Evolutionary conservation across 139 green algal species (phyloP), one percentile per base, ranked within the genome.

Genomic region (Eudorina sp.): DNA sequence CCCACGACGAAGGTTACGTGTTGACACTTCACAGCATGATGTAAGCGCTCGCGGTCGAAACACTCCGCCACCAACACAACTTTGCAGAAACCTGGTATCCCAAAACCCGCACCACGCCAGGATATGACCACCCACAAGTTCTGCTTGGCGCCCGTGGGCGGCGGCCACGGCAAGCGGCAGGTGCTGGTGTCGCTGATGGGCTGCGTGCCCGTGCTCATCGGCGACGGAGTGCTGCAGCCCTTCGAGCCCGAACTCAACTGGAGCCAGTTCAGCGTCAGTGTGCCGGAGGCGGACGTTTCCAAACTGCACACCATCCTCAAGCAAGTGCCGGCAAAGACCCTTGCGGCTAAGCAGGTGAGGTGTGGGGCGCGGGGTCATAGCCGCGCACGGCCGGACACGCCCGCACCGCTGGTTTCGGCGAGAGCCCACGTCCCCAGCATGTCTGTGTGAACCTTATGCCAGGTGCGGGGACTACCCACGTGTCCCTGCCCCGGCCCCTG

Each of bases 91-190:
- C n/a, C n/a, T n/a, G n/a, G n/a, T n/a, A n/a, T n/a, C n/a, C n/a
- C n/a, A n/a, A n/a, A n/a, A n/a, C n/a, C n/a, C n/a, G n/a, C n/a
- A n/a, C 3, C 36, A 13, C 27, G 3, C 58, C 45, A 81, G 48
- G 83, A 88, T 25, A 88, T 88, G 19, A 53, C 45, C 8, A 74
- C 48, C 11, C 76, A 83, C 74, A 87, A 81, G 46, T 92, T 90
- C 80, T 92, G 90, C 53, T 81, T 92, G 38, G 90, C 90, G 27
- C 90, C 90, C n/a, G 55, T 85, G 16, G 90, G 90, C n/a, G 90
- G 90, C 7, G 90, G 90, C 29, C 90, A 92, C 64, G 90, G 90
- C 55, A 89, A 92, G 73, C 80, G 90, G 25, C 60, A 92, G 60
- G 80, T 92, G 31, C 73, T 92, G 25, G 90, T 92, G 29, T 53